phyloP scores from a whole-genome alignment of 805 yeast species.

The Lachancea sp. region DNA sequence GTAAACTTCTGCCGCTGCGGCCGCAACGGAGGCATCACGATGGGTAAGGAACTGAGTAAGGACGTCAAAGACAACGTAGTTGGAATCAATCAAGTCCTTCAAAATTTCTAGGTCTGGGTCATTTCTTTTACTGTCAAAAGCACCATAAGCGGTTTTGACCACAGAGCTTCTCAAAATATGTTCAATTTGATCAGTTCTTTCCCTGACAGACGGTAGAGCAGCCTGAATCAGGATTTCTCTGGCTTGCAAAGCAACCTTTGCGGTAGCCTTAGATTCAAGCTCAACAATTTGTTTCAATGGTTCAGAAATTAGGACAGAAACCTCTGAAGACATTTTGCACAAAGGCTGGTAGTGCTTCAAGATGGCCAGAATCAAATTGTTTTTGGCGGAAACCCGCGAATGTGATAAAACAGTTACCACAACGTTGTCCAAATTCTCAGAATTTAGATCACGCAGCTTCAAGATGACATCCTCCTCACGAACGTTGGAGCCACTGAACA shows the following conservation, averaged over 20 bases:
- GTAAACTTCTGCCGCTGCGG: constrained; percentile 96
- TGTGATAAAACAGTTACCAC: constrained; percentile 76
- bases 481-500: constrained; percentile 68
- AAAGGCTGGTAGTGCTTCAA: constrained; percentile 75
- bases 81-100: constrained; percentile 91
- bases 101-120: constrained; percentile 75
- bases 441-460: constrained; percentile 80
- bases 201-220: constrained; percentile 91
- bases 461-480: constrained; percentile 88
- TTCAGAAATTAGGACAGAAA: constrained; percentile 61
- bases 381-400: constrained; percentile 88
- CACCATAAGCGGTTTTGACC: constrained; percentile 84
- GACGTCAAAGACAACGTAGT: constrained; percentile 93
- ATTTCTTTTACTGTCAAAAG: constrained; percentile 64
- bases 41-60: constrained; percentile 84
- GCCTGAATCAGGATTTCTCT: constrained; percentile 95
- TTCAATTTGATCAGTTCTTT: constrained; percentile 94
- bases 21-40: constrained; percentile 77
- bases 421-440: constrained; percentile 67
- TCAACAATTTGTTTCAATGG: constrained; percentile 76
- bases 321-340: constrained; percentile 62
- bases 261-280: constrained; percentile 82
- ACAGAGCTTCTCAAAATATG: constrained; percentile 91
- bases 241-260: constrained; percentile 91
- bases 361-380: constrained; percentile 80